phyloP scores from a whole-genome alignment of 2,329 filamentous ascomycete genomes.

The Fusarium sp. region DNA sequence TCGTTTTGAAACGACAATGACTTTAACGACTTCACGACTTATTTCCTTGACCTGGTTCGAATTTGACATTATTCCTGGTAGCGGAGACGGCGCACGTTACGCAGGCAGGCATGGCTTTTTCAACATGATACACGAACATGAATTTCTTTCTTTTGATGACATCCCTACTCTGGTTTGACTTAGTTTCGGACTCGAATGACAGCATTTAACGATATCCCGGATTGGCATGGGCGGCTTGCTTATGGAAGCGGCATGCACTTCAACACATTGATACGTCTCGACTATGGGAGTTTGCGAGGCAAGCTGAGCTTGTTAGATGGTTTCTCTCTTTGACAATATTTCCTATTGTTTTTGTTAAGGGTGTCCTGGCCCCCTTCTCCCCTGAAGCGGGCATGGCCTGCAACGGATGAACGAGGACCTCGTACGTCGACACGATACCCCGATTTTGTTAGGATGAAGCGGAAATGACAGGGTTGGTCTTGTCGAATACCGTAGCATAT shows the following conservation, averaged over 20 bases:
- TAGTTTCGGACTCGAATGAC: slow-evolving; percentile 13
- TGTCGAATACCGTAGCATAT: not conserved
- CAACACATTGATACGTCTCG: slow-evolving; percentile 5
- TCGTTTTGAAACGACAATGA: slow-evolving; percentile 34
- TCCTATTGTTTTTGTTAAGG: slow-evolving; percentile 12
- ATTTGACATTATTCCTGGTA: slow-evolving; percentile 27
- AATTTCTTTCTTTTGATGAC: slow-evolving; percentile 26
- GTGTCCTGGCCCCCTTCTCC: slow-evolving; percentile 4
- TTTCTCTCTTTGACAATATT: not conserved
- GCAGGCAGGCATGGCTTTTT: slow-evolving; percentile 30
- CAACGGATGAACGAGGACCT: slow-evolving; percentile 18
- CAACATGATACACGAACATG: slow-evolving; percentile 40
- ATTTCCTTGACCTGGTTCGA: slow-evolving; percentile 16
- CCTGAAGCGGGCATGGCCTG: slow-evolving; percentile 6
- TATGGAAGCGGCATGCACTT: slow-evolving; percentile 9
- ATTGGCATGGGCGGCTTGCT: slow-evolving; percentile 1
- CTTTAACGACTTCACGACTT: slow-evolving; percentile 41
- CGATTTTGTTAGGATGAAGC: slow-evolving; percentile 37
- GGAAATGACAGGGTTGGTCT: not conserved
- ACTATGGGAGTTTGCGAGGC: not conserved
- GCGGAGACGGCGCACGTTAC: slow-evolving; percentile 37
- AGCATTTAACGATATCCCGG: slow-evolving; percentile 31
- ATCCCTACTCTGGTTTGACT: slow-evolving; percentile 27
- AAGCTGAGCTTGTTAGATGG: slow-evolving; percentile 28
- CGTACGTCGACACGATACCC: slow-evolving; percentile 43